Evolutionary conservation across 1,284 basidiomycete species (phyloP), one percentile per base, ranked within the genome.

Genomic region (Malassezia sympodialis): DNA sequence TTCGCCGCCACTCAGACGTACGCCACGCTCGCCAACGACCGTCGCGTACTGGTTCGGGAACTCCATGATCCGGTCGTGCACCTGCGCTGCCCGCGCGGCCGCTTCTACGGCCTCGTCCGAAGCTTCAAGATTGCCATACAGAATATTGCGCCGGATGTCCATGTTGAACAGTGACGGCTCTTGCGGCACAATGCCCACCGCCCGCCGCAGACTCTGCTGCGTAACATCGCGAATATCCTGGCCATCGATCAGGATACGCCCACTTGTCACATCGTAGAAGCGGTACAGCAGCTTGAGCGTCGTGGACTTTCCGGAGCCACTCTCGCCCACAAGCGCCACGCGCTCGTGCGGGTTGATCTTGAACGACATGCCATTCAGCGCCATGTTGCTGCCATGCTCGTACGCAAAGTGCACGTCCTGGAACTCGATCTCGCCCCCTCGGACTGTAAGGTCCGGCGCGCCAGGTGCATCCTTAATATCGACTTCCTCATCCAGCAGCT

Each of bases 211-310:
- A 55, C 84, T 86, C 32, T 63, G 55, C 70, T 90, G 87, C 0
- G 88, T 90, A 12, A 93, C 81, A 61, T 88, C 83, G 31, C 85
- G 81, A 54, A 94, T 85, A 66, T 93, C 87, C 67, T 85, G 81
- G 1, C 86, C 87, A 67, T 93, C 88, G 59, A 91, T 83, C 47
- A 69, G 49, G 49, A 77, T 76, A n/a, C 60, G 57, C 4, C 73
- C 72, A 53, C 61, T 53, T 31, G 64, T 66, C 64, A 89, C 79
- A 68, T 93, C 90, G 74, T 93, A 91, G 77, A 94, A 90, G 42
- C 89, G 81, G 74, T 88, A 93, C 14, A 94, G 79, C 43, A 90
- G 79, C 15, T 87, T 83, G 51, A 89, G 76, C 51, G 90, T 82
- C 0, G 88, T 88, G 8, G 84, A 86, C 73, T 89, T 90, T 35